Conservation (phyloP, 23 red algal genomes). For the Gracilaria vermiculophylla region DNA sequence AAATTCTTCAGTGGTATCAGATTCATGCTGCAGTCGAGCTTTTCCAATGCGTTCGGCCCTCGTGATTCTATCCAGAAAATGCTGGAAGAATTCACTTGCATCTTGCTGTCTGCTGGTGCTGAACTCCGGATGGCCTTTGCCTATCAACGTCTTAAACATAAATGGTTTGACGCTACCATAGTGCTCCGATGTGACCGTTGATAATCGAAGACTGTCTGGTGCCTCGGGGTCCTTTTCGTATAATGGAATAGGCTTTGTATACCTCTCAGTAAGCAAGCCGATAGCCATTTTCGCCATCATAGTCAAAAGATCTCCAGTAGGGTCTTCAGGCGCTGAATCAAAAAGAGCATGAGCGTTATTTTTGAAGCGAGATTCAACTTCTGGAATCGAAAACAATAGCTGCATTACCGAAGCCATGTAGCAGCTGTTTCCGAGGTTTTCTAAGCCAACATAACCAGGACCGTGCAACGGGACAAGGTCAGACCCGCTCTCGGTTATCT, state of each 20-base stretch:
- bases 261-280: constrained; percentile 60
- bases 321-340: constrained; percentile 36
- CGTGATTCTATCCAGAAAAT: constrained; percentile 75
- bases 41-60: constrained; percentile 43
- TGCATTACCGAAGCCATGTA: constrained; percentile 95
- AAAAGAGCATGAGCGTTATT: background rate
- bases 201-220: constrained; percentile 15
- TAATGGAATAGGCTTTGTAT: constrained; percentile 39
- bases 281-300: constrained; percentile 76
- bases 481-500: constrained; percentile 62
- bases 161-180: constrained; percentile 61
- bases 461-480: constrained; percentile 66
- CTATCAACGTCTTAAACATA: constrained; percentile 90
- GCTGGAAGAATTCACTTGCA: constrained; percentile 95
- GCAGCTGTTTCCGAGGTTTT: constrained; percentile 95
- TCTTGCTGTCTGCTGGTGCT: constrained; percentile 87
- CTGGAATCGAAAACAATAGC: constrained; percentile 60
- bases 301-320: constrained; percentile 49
- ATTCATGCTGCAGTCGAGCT: background rate
- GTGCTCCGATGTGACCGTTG: background rate
- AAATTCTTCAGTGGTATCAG: background rate
- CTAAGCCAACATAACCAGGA: constrained; percentile 73
- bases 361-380: constrained; percentile 43
- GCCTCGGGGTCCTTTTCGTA: constrained; percentile 50
- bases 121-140: constrained; percentile 90